Conservation (phyloP, 1,284 basidiomycete genomes). For the Trametes pubescens region DNA sequence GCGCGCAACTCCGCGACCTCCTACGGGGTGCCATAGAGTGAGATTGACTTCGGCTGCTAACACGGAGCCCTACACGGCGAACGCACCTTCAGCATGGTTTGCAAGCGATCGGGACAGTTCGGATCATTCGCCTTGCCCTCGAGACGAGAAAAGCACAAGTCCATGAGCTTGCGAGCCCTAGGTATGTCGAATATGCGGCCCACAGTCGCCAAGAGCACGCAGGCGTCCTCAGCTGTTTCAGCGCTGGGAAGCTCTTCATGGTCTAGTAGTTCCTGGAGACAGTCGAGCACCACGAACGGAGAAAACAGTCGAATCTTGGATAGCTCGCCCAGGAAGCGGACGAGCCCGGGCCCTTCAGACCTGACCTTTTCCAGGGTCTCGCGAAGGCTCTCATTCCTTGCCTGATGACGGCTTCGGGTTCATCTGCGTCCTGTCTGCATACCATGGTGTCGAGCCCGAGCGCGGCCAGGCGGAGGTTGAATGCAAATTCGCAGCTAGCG, state of each 20-base stretch:
- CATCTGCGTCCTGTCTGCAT: not conserved
- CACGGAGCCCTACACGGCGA: no score
- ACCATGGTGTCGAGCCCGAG: slow-evolving; percentile 50
- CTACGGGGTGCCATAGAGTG: no score
- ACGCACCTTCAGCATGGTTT: no score
- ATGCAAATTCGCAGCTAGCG: not conserved
- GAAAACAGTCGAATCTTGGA: slow-evolving; percentile 85
- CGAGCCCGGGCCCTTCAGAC: slow-evolving; percentile 93
- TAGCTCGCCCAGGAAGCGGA: slow-evolving; percentile 97
- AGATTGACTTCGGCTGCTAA: no score
- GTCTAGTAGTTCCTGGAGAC: slow-evolving; percentile 90
- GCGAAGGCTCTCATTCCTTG: not conserved
- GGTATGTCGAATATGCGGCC: slow-evolving; percentile 82
- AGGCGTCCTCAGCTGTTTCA: slow-evolving; percentile 95
- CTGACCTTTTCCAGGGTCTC: slow-evolving; percentile 84
- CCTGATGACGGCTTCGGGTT: not conserved
- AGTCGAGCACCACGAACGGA: slow-evolving; percentile 80
- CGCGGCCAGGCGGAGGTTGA: not conserved
- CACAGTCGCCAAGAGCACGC: slow-evolving; percentile 90
- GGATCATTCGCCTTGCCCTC: slow-evolving; percentile 78
- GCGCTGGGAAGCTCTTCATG: slow-evolving; percentile 95
- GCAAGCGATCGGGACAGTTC: no score
- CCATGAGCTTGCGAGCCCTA: slow-evolving; percentile 86
- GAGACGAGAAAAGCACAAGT: slow-evolving; percentile 93
- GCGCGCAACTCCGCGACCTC: no score